These are phyloP conservation scores for Globisporangium recalcitrans DNA, from an alignment of 352 stramenopile genomes.

Conservation along the genomic window DNA sequence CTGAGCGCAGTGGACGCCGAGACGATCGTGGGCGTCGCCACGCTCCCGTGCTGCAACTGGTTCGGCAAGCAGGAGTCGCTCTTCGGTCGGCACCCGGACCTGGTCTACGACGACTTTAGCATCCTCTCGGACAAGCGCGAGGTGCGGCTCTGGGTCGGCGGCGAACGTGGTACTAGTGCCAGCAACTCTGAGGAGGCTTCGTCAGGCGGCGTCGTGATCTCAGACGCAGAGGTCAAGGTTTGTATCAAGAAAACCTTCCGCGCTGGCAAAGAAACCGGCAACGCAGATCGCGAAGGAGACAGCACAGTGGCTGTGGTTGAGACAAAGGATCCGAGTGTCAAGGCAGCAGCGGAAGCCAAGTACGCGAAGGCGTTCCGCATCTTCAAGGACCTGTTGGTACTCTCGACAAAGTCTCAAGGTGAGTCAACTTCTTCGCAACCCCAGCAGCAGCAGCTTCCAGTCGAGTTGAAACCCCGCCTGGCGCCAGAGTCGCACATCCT, in stretches of 20 bases:
- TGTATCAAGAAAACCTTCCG: constrained; percentile 38
- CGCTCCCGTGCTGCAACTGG: constrained; percentile 82
- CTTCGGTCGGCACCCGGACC: constrained; percentile 41
- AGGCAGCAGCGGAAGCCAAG: constrained; percentile 7
- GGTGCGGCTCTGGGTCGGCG: constrained; percentile 45
- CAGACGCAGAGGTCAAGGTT: constrained; percentile 43
- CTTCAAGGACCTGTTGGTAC: constrained; percentile 6
- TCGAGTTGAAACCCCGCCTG: constrained; percentile 14
- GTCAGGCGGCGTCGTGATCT: constrained; percentile 13
- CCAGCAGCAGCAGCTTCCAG: background rate
- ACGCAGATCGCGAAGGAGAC: background rate
- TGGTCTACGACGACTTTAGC: constrained; percentile 83
- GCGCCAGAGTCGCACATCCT: constrained; percentile 21
- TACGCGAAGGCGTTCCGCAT: constrained; percentile 9
- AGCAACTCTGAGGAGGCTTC: background rate
- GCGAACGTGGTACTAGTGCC: constrained; percentile 5
- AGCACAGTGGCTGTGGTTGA: background rate
- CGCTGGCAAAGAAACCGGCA: background rate
- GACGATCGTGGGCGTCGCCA: constrained; percentile 54
- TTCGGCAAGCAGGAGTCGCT: constrained; percentile 64
- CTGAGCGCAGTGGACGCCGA: constrained; percentile 60
- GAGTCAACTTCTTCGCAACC: background rate
- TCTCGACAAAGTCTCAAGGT: background rate
- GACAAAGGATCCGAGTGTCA: background rate
- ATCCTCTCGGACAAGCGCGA: constrained; percentile 76